Percentiles rank a stretch among this genome's conserved stretches.
phyloP scores from a whole-genome alignment of 805 yeast species.

The Blastobotrys chiropterorum region DNA sequence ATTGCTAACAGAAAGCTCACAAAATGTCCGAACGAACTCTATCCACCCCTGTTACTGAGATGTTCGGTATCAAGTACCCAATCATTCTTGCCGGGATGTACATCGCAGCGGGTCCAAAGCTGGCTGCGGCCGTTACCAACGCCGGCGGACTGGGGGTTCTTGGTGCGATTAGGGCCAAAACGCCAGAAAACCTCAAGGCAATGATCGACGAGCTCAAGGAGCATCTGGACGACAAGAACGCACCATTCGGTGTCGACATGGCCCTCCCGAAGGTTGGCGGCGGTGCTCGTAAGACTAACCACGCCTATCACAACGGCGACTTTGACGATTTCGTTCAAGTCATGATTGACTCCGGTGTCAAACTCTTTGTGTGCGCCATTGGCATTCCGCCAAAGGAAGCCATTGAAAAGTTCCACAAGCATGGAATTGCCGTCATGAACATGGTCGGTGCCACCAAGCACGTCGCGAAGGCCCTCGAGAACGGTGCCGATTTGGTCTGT shows the following conservation, averaged over 20 bases:
- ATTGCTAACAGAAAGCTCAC: neutral
- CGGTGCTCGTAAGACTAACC: slow-evolving; percentile 24
- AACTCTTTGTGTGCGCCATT: slow-evolving; percentile 23
- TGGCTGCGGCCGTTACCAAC: slow-evolving; percentile 26
- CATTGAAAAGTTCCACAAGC: slow-evolving; percentile 21
- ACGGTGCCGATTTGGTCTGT: slow-evolving; percentile 21
- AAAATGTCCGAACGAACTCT: neutral
- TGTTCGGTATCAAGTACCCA: slow-evolving; percentile 24
- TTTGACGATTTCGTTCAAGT: slow-evolving; percentile 19
- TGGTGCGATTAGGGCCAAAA: slow-evolving; percentile 13
- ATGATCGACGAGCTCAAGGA: slow-evolving; percentile 12
- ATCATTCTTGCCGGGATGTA: slow-evolving; percentile 25
- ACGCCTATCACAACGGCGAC: slow-evolving; percentile 23
- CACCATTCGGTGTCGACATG: slow-evolving; percentile 24
- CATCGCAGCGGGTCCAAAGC: slow-evolving; percentile 23
- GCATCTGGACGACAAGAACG: slow-evolving; percentile 16
- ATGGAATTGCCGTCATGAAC: slow-evolving; percentile 25
- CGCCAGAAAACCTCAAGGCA: slow-evolving; percentile 15
- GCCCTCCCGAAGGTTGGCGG: slow-evolving; percentile 25
- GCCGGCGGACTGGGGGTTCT: slow-evolving; percentile 27
- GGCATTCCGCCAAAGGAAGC: slow-evolving; percentile 24
- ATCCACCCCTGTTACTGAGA: slow-evolving; percentile 22
- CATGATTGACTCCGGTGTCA: slow-evolving; percentile 21
- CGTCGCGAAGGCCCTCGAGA: slow-evolving; percentile 8
- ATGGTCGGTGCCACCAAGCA: slow-evolving; percentile 26